These are phyloP conservation scores for Endothia cerciana DNA, from an alignment of 2,329 filamentous ascomycete genomes.

Conservation along the genomic window DNA sequence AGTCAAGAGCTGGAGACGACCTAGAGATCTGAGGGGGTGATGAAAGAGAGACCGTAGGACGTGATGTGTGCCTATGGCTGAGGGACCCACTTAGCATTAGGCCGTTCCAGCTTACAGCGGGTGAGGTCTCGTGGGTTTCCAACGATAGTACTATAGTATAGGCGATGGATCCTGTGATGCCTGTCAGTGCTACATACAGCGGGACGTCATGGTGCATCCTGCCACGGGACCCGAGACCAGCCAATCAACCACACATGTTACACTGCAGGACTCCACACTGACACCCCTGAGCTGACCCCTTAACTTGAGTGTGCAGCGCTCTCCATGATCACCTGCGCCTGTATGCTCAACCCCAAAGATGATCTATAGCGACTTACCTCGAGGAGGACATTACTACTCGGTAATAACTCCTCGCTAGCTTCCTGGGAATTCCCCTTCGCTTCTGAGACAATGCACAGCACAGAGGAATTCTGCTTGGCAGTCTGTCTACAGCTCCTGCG, in stretches of 20 bases:
- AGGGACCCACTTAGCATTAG: neutral
- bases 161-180: neutral
- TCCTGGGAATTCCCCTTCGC: no score
- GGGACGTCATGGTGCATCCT: neutral
- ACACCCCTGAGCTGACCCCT: neutral
- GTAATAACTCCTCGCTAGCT: no score
- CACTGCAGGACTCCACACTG: neutral
- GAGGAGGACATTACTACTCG: no score
- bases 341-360: no score
- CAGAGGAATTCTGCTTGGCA: no score
- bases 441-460: no score
- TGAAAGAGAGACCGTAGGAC: neutral
- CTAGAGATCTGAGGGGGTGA: neutral
- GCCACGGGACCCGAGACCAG: neutral
- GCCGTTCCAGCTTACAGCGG: no score
- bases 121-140: neutral
- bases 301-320: neutral
- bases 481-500: no score
- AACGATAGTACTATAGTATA: no score
- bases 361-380: no score
- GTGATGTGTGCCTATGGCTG: neutral
- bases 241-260: conserved; percentile 3
- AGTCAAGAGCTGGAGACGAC: neutral
- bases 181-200: neutral
- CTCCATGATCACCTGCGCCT: no score